Base-by-base conservation (phyloP, 345 rosid species). In the Citrus inodora region DNA sequence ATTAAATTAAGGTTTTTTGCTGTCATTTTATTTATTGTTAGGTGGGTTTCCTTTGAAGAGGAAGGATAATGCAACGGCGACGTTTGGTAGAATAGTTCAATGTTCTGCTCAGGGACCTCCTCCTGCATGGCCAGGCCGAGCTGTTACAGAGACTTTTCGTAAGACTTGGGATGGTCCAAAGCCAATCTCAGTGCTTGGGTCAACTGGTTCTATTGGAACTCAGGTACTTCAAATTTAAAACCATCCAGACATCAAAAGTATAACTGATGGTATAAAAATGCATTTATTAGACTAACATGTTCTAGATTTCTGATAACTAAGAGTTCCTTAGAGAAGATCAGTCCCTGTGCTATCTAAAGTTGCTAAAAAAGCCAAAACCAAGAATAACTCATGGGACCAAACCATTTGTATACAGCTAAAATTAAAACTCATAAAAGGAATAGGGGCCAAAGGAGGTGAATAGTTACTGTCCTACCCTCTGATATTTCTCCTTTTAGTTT, bases 161-260 rank as follows among this genome's bases (percentile, higher is more conserved):
- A 90, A 80, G 85, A 86, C 89, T 69, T 91, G 97, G 94, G 97
- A 90, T 76, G 97, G 99, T 76, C 98, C 97, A 0, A 96, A 96
- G 79, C 98, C 98, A 21, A 89, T 96, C 66, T 94, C 99, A 2
- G 80, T 96, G 42, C 86, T 96, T 80, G 99, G 99, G 76, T 96
- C 98, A 25, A 96, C 99, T 80, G 98, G 97, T 81, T 96, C 99
- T 53, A 96, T 96, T 82, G 98, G 99, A 76, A 96, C 99, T 60
- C 99, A 96, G 97, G 99, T 96, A 67, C 48, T 32, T 17, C 21
- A 53, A 22, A 46, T 46, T 46, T 13, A 11, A 17, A 6, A 19
- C 7, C 65, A 76, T 62, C 25, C 37, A 48, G 40, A 28, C 58
- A 9, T 28, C 13, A 5, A 27, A 9, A 28, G 33, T 46, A 13